Conservation (phyloP, 495 filamentous ascomycete genomes). For the Choiromyces venosus region DNA sequence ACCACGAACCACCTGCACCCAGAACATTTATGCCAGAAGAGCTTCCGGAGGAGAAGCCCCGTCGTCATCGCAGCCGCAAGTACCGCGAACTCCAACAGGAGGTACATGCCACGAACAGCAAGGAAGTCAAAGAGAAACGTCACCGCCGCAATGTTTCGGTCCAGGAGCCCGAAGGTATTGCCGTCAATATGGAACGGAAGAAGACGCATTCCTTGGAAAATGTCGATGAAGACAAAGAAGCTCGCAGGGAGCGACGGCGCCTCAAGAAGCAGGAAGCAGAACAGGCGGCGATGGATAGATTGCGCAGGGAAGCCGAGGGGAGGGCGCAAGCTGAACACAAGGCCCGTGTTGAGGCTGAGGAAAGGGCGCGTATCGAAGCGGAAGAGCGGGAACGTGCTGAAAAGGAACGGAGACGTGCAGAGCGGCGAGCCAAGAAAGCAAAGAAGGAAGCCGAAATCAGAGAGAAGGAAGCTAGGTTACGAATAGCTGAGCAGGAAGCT, state of each 20-base stretch:
- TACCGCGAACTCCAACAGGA: conserved; percentile 20
- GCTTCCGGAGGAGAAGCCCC: conserved; percentile 28
- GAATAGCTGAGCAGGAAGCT: conserved; percentile 20
- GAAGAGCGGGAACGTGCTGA: conserved; percentile 18
- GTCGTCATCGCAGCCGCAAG: conserved; percentile 25
- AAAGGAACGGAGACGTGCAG: conserved; percentile 24
- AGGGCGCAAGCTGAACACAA: conserved; percentile 13
- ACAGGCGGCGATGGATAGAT: conserved; percentile 19
- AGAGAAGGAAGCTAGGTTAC: conserved; percentile 20
- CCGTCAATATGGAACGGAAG: conserved; percentile 23
- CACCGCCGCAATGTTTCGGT: conserved; percentile 18
- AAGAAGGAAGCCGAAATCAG: conserved; percentile 25
- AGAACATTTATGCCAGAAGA: conserved; percentile 16
- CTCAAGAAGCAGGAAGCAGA: conserved; percentile 23
- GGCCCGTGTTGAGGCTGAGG: conserved; percentile 15
- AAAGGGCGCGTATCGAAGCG: conserved; percentile 17
- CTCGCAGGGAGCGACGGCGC: conserved; percentile 28
- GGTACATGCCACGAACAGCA: conserved; percentile 8
- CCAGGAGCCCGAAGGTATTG: conserved; percentile 14
- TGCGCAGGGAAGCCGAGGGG: conserved; percentile 15
- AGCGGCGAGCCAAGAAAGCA: conserved; percentile 26
- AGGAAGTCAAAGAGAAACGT: conserved; percentile 21
- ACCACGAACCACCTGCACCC: background rate
- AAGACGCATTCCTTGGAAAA: conserved; percentile 16
- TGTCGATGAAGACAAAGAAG: conserved; percentile 24